phyloP scores from a whole-genome alignment of 2,329 filamentous ascomycete genomes.

The Penicillium sp. region DNA sequence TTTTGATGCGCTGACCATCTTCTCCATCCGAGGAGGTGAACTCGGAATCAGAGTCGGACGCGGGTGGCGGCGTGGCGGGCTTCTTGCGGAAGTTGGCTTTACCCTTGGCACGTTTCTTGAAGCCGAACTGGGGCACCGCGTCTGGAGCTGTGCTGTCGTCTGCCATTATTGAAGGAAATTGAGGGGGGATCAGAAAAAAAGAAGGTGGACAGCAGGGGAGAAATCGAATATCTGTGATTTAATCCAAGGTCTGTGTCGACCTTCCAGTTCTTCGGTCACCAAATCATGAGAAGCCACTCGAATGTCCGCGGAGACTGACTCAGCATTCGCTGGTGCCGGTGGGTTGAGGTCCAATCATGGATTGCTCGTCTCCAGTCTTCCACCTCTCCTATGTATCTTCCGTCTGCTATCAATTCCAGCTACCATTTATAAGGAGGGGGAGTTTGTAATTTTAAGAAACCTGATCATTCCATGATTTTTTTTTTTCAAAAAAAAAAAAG shows the following conservation, averaged over 20 bases:
- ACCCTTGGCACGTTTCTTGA: conserved; percentile 81
- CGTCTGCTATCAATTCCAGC: no score
- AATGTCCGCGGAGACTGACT: conserved; percentile 2
- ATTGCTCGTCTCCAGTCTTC: no score
- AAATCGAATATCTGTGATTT: no score
- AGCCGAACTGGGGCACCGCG: conserved; percentile 41
- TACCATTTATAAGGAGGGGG: no score
- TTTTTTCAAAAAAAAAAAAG: no score
- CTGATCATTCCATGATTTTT: no score
- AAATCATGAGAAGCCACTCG: neutral
- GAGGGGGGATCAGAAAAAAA: neutral
- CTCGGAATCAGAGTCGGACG: conserved; percentile 50
- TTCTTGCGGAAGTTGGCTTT: conserved; percentile 77
- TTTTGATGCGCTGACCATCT: conserved; percentile 69
- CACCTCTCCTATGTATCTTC: no score
- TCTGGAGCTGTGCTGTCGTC: conserved; percentile 22
- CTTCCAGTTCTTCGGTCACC: no score
- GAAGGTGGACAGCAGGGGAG: neutral
- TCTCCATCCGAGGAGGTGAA: conserved; percentile 73
- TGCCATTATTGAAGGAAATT: conserved; percentile 18
- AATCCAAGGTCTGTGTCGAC: neutral
- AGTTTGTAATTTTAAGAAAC: no score
- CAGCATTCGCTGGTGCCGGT: neutral
- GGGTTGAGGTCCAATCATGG: no score
- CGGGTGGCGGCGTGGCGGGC: conserved; percentile 68